Conservation (phyloP, 2,329 filamentous ascomycete species). For the Bipolaris gigantea region DNA sequence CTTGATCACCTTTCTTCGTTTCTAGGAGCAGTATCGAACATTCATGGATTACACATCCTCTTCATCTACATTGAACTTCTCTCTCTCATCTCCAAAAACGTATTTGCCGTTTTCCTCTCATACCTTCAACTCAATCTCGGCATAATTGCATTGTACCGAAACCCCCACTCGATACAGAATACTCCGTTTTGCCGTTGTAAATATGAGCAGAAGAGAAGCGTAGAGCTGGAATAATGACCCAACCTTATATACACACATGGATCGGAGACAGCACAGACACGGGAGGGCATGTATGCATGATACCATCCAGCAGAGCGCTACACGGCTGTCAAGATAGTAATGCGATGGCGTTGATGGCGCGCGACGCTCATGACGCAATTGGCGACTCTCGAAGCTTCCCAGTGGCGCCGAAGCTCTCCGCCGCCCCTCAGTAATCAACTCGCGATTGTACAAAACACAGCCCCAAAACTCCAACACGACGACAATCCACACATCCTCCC, state of each 20-base stretch:
- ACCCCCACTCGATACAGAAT: no score
- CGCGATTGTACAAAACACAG: not conserved
- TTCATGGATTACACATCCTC: not conserved
- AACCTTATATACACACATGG: not conserved
- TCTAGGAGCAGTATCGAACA: not conserved
- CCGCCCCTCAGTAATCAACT: conserved; percentile 26
- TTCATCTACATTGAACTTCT: not conserved
- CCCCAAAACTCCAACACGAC: conserved; percentile 4
- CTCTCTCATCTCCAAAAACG: not conserved
- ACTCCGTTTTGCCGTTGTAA: no score
- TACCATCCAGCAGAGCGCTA: not conserved
- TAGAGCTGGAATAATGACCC: no score
- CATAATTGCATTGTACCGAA: no score
- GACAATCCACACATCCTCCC: not conserved
- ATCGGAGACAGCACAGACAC: no score
- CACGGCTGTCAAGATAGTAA: not conserved
- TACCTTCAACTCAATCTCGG: no score
- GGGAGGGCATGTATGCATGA: not conserved
- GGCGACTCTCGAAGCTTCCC: conserved; percentile 22
- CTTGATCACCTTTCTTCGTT: not conserved
- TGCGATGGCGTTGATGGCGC: conserved; percentile 1
- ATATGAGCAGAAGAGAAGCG: no score
- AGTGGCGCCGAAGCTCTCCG: conserved; percentile 34
- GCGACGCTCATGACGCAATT: conserved; percentile 34
- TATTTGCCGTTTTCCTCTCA: no score